Base-by-base conservation (phyloP, 2,329 filamentous ascomycete species). In the Fusarium clavum region DNA sequence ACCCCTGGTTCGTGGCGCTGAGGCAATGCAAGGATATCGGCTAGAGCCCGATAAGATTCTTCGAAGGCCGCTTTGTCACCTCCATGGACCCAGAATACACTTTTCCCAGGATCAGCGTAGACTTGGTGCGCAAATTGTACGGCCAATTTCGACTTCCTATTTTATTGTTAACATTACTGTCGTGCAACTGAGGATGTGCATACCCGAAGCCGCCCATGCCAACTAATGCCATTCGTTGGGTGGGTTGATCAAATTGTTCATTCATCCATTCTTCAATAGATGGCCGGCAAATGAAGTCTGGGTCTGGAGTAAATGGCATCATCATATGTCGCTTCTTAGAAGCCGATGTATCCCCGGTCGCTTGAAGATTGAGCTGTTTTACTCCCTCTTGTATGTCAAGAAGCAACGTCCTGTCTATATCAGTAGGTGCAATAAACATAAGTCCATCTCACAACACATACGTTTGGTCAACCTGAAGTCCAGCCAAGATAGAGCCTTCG, bases 21-120 rank as follows among this genome's bases (percentile, higher is more conserved):
- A 12, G 69, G 61, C 8, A 82, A 69, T 57, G 76, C 76, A 12
- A 76, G 68, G 3, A 43, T 54, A 34, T 78, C 70, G 25, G 79
- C 78, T 66, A 82, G 77, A n/a, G 79, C 73, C 55, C 69, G 73
- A 61, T 75, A 80, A 34, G 75, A 74, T 57, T 80, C 72, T 63
- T 81, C 75, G 48, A 81, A 79, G 10, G 78, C 72, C 40, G 74
- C 67, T 1, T 67, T 65, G 52, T 77, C 79, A 54, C 75, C 78
- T 4, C 77, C 77, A 63, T 81, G 73, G n/a, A 82, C 69, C 80
- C 79, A 83, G 61, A 82, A 80, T 38, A 82, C 73, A 71, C 75
- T 80, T 25, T 70, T 79, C 14, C 71, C 48, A 1, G 74, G 70
- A 11, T 51, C 58, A 3, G 76, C 64, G 61, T 69, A 73, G 27